Conservation (phyloP, 2,329 filamentous ascomycete species). For the Colletotrichum graminicola region DNA sequence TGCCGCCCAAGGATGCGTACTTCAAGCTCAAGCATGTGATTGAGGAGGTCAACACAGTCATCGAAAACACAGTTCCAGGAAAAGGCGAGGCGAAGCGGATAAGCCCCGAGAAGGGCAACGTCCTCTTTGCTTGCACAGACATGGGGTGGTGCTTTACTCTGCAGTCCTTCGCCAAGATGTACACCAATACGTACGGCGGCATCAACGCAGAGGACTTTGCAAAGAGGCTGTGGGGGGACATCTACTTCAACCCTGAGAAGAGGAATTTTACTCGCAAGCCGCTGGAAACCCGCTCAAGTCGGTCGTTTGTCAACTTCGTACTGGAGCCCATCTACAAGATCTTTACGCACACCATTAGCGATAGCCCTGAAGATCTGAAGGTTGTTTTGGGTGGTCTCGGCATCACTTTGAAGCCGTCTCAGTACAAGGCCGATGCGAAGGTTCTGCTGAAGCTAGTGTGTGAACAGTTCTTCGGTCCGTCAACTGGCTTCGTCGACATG, state of each 20-base stretch:
- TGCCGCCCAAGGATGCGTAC: conserved; percentile 95
- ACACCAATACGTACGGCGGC: conserved; percentile 86
- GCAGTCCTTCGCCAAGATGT: conserved; percentile 95
- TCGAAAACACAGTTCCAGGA: conserved; percentile 87
- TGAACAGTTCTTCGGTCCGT: conserved; percentile 93
- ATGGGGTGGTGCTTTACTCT: conserved; percentile 99
- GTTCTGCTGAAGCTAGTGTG: conserved; percentile 90
- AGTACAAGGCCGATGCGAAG: conserved; percentile 91
- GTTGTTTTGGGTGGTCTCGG: conserved; percentile 82
- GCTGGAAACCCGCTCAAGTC: conserved; percentile 81
- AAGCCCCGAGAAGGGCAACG: conserved; percentile 97
- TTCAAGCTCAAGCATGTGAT: conserved; percentile 99
- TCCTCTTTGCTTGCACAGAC: conserved; percentile 92
- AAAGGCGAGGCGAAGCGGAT: conserved; percentile 83
- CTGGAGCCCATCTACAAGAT: conserved; percentile 98
- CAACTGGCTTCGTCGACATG: conserved; percentile 96
- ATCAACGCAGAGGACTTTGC: conserved; percentile 88
- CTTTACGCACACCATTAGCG: conserved; percentile 93
- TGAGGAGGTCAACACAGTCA: conserved; percentile 96
- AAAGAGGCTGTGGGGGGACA: conserved; percentile 90
- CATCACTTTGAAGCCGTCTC: conserved; percentile 89
- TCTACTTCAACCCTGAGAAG: conserved; percentile 93
- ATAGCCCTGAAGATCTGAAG: conserved; percentile 87
- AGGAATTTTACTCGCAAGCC: conserved; percentile 92
- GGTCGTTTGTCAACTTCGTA: conserved; percentile 94